Evolutionary conservation across 345 rosid species (phyloP), one percentile per base, ranked within the genome.

Genomic region (Ceriops decandra): DNA sequence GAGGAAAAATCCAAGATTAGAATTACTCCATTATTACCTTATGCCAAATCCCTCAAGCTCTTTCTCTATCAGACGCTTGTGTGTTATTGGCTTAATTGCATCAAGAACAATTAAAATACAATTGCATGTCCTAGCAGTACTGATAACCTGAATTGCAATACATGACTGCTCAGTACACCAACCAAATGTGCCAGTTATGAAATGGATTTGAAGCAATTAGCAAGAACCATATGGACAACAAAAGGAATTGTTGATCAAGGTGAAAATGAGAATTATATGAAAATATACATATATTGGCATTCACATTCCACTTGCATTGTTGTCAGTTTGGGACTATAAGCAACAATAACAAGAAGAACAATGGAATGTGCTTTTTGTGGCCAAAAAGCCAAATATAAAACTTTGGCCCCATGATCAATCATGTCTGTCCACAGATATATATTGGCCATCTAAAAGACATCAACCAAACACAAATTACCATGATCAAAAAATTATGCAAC

Each of bases 1-100:
- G 15, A 11, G 11, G 9, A 24, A 13, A 54, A 54, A 22, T 26
- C 30, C 11, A 26, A 54, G 28, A 22, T 22, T 22, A 7, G 4
- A 22, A 59, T 11, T 42, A 27, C 31, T 42, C 22, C n/a, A 0
- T 67, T 26, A 30, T 62, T 82, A 95, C 99, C 99, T 87, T 77
- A 95, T 95, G 72, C 99, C 99, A 78, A 95, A 95, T 64, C 99
- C 98, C 84, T 95, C 98, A 5, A 95, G 98, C 82, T 95, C 99
- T 74, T 95, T 95, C 81, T 93, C 97, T 71, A 93, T 91, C 70
- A 93, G 83, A 68, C 97, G 98, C 81, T 93, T 93, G 83, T 93
- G 98, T 81, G 98, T 95, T 66, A 95, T 91, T 26, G 97, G 99
- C 82, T 95, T 95, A 73, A 95, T 95, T 9, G 98, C 99, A 68